Evolutionary conservation across 148 eudicot genomes (phyloP).

Genomic region (Pouteria glomerata): DNA sequence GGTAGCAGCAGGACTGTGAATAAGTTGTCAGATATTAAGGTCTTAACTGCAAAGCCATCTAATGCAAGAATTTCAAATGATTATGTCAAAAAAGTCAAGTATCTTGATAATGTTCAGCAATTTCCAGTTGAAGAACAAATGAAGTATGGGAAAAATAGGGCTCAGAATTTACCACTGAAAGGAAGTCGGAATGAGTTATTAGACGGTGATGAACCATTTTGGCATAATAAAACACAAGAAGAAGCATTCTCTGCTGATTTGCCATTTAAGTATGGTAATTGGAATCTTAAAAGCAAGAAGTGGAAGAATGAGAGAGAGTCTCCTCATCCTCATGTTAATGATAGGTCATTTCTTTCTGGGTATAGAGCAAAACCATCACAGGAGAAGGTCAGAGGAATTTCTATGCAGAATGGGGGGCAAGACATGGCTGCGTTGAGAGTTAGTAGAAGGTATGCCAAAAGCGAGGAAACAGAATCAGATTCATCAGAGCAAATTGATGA

Average conservation of each 20-base stretch:
- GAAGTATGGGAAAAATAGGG: slow-evolving; percentile 33
- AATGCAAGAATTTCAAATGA: slow-evolving; percentile 37
- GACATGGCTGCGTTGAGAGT: slow-evolving; percentile 29
- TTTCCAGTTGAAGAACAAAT: slow-evolving; percentile 40
- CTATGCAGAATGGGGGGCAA: slow-evolving; percentile 45
- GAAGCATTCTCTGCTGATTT: slow-evolving; percentile 32
- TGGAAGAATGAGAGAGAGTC: slow-evolving; percentile 31
- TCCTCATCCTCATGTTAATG: slow-evolving; percentile 35
- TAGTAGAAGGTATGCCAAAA: slow-evolving; percentile 28
- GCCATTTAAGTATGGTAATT: slow-evolving; percentile 29
- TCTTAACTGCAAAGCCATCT: slow-evolving; percentile 71
- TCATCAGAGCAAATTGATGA: slow-evolving; percentile 63
- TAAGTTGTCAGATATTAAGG: slow-evolving; percentile 70
- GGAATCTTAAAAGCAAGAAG: slow-evolving; percentile 41
- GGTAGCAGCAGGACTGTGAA: slow-evolving; percentile 54
- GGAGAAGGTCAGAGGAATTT: slow-evolving; percentile 31
- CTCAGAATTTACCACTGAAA: slow-evolving; percentile 29
- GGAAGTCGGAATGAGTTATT: slow-evolving; percentile 37
- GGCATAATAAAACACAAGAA: slow-evolving; percentile 35
- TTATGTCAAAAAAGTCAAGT: slow-evolving; percentile 40
- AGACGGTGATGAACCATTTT: slow-evolving; percentile 36
- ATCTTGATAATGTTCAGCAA: slow-evolving; percentile 27
- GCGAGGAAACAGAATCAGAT: slow-evolving; percentile 81
- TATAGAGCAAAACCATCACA: slow-evolving; percentile 30
- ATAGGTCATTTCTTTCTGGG: slow-evolving; percentile 31